These are phyloP conservation scores for Vigna trinervia DNA, from an alignment of 306 rosid genomes.

Conservation along the genomic window DNA sequence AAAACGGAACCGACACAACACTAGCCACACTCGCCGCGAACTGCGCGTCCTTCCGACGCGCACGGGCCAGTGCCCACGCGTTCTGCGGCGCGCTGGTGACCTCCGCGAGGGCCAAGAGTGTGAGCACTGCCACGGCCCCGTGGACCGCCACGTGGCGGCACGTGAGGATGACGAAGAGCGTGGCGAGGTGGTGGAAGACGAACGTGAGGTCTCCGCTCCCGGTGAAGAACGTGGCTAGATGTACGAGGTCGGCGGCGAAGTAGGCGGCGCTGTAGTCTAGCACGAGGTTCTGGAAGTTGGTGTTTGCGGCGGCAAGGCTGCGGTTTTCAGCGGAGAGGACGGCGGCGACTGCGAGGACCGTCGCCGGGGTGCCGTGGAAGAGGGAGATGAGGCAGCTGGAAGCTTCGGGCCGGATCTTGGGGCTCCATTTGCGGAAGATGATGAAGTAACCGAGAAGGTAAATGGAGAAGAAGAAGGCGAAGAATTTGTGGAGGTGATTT, in stretches of 20 bases:
- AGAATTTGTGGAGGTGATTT: slow-evolving; percentile 42
- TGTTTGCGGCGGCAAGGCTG: slow-evolving; percentile 59
- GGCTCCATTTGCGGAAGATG: slow-evolving; percentile 68
- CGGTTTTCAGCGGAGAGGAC: slow-evolving; percentile 47
- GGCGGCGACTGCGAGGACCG: slow-evolving; percentile 55
- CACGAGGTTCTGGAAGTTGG: slow-evolving; percentile 54
- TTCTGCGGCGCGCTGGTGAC: slow-evolving; percentile 73
- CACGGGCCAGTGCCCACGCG: slow-evolving; percentile 71
- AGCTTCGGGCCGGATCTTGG: slow-evolving; percentile 78
- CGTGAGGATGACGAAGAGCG: slow-evolving; percentile 75
- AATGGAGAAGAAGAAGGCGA: slow-evolving; percentile 48
- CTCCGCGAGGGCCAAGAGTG: slow-evolving; percentile 69
- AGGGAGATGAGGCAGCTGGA: slow-evolving; percentile 71
- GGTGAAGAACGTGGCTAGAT: slow-evolving; percentile 59
- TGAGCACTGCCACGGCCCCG: slow-evolving; percentile 65
- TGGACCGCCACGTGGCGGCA: slow-evolving; percentile 63
- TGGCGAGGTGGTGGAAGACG: slow-evolving; percentile 71
- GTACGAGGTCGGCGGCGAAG: slow-evolving; percentile 68
- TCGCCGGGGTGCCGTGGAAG: slow-evolving; percentile 77
- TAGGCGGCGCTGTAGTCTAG: slow-evolving; percentile 85
- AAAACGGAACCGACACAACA: not conserved
- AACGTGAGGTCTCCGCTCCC: slow-evolving; percentile 51
- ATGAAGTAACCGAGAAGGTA: slow-evolving; percentile 64
- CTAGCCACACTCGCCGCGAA: no score
- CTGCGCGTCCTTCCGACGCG: slow-evolving; percentile 48